Percentiles rank a stretch among this genome's conserved stretches.
Evolutionary conservation across 331 rosid genomes (phyloP).

Genomic region (Quercus tomentella): DNA sequence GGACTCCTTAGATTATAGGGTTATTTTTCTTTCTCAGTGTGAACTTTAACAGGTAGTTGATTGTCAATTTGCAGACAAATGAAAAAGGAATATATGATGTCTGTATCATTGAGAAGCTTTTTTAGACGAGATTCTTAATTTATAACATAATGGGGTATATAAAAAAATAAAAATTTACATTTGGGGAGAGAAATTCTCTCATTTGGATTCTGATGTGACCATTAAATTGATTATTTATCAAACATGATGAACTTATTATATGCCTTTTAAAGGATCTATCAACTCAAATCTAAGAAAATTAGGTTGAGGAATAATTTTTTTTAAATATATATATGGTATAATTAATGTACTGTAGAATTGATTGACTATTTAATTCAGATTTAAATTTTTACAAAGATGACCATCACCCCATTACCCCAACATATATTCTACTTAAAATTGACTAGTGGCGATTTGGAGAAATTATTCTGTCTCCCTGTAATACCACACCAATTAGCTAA

Average conservation of each 20-base stretch:
- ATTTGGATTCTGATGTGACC: conserved; percentile 21
- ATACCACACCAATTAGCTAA: too few species aligned
- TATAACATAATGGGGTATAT: too few species aligned
- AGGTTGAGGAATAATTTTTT: background rate
- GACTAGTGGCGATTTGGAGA: too few species aligned
- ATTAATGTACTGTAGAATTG: too few species aligned
- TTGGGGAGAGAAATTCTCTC: background rate
- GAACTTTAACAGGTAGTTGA: background rate
- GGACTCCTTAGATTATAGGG: background rate
- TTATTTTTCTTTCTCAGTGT: background rate
- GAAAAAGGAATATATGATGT: background rate
- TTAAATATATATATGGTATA: too few species aligned
- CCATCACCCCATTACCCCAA: background rate
- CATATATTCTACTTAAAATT: too few species aligned
- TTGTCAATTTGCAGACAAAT: background rate
- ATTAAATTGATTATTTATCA: conserved; percentile 13
- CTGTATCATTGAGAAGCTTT: background rate
- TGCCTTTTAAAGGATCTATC: conserved; percentile 11
- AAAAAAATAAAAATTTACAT: background rate
- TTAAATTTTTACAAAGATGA: background rate
- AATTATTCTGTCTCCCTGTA: too few species aligned
- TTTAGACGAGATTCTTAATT: background rate
- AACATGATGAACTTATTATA: background rate
- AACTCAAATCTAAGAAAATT: conserved; percentile 15
- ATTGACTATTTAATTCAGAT: background rate